Evolutionary conservation across 306 rosid species (phyloP).

Genomic region (Sesbania bispinosa): DNA sequence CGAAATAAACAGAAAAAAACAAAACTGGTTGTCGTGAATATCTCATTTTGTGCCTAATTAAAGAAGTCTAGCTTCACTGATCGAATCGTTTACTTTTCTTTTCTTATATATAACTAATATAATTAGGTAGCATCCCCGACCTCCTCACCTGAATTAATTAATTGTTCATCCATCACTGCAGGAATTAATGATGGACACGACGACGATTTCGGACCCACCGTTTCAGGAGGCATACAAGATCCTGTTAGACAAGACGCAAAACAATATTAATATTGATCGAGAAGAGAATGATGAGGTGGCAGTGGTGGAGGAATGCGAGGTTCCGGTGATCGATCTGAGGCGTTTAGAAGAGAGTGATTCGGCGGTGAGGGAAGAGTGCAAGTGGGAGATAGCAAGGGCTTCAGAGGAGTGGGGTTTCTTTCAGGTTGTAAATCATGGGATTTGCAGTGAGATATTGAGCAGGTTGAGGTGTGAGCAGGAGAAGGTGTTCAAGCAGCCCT

Average conservation of each 20-base stretch:
- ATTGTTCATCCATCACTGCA: too few species aligned
- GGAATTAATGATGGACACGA: too few species aligned
- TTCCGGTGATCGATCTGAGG: conserved; percentile 75
- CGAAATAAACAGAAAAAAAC: conserved; percentile 29
- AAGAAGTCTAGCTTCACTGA: too few species aligned
- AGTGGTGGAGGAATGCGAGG: conserved; percentile 59
- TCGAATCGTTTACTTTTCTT: too few species aligned
- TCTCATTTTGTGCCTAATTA: conserved; percentile 5
- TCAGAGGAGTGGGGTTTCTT: conserved; percentile 90
- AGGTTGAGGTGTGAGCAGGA: conserved; percentile 58
- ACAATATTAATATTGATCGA: too few species aligned
- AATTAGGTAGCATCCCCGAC: too few species aligned
- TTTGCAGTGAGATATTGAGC: conserved; percentile 47
- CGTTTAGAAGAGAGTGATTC: conserved; percentile 17
- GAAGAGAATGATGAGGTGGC: background rate
- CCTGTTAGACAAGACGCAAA: conserved; percentile 37
- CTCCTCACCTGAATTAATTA: too few species aligned
- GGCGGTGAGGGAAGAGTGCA: conserved; percentile 34
- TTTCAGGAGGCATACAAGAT: conserved; percentile 68
- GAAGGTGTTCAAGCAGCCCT: conserved; percentile 64
- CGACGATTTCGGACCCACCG: conserved; percentile 80
- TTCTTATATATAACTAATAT: too few species aligned
- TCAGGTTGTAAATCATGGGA: conserved; percentile 90
- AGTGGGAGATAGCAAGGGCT: conserved; percentile 78
- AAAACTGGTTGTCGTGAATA: conserved; percentile 22